Conservation (phyloP, 2,329 filamentous ascomycete genomes). For the Thielaviopsis populi region DNA sequence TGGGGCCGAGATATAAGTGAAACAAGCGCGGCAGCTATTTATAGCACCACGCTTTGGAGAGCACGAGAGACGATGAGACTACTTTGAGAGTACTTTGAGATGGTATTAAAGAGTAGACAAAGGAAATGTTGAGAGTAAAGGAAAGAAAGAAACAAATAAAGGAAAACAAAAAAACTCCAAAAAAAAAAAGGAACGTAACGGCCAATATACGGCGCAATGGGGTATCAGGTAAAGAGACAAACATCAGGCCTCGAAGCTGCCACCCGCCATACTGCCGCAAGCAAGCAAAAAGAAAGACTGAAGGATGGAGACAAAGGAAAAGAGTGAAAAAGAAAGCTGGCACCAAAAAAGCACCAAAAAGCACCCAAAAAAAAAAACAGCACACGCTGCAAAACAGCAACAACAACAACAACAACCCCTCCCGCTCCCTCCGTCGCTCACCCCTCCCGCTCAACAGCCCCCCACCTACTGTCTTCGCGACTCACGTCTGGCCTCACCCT, state of each 20-base stretch:
- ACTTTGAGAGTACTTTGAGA: neutral
- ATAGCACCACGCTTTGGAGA: neutral
- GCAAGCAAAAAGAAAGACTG: neutral
- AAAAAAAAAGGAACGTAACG: neutral
- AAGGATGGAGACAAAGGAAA: neutral
- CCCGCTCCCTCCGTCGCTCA: too few relatives aligned
- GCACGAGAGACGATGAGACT: neutral
- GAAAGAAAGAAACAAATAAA: neutral
- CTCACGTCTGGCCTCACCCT: neutral
- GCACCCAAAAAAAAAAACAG: neutral
- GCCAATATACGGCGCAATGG: neutral
- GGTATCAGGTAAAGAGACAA: conserved; percentile 13
- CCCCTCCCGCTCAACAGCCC: too few relatives aligned
- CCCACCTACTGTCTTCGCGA: neutral
- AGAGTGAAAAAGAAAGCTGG: too few relatives aligned
- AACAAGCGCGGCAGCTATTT: neutral
- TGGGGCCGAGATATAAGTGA: neutral
- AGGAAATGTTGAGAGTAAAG: neutral
- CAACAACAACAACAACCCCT: neutral
- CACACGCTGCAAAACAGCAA: too few relatives aligned
- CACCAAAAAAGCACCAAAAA: neutral
- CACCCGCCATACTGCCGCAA: neutral
- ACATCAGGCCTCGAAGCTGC: neutral
- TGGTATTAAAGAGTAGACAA: neutral
- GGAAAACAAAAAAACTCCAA: neutral